Percentiles rank a stretch among this genome's conserved stretches.
These are phyloP conservation scores for Xerocomus spinulosus DNA, from an alignment of 768 basidiomycete species.

Conservation along the genomic window DNA sequence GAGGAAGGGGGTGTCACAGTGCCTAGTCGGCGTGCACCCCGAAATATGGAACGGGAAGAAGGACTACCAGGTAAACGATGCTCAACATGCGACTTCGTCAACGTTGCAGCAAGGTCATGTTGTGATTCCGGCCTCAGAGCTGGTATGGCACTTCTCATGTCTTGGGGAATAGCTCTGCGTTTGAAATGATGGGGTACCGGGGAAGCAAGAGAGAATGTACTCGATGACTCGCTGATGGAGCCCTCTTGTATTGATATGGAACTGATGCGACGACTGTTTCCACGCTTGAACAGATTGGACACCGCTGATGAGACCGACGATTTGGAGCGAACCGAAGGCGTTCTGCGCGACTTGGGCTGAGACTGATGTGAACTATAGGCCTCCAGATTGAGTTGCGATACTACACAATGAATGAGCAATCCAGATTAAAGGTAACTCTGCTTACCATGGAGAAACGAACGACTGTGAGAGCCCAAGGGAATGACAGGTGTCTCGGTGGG, in stretches of 20 bases:
- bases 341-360: conserved; percentile 34
- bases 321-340: conserved; percentile 51
- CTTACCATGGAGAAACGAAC: conserved; percentile 15
- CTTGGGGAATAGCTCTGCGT: conserved; percentile 42
- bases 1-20: conserved; percentile 52
- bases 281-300: conserved; percentile 49
- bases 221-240: conserved; percentile 41
- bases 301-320: conserved; percentile 49
- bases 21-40: conserved; percentile 43
- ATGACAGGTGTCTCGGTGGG: conserved; percentile 63
- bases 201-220: conserved; percentile 33
- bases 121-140: conserved; percentile 33
- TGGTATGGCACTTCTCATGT: conserved; percentile 30
- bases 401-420: conserved; percentile 11
- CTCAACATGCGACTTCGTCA: conserved; percentile 40
- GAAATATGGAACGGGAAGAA: conserved; percentile 40
- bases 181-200: conserved; percentile 33
- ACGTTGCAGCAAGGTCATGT: conserved; percentile 37
- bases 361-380: conserved; percentile 28
- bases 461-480: conserved; percentile 42
- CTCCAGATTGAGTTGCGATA: conserved; percentile 15
- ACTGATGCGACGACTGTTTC: conserved; percentile 33
- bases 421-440: not conserved
- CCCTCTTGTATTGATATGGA: conserved; percentile 40
- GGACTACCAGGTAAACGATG: conserved; percentile 16